These are phyloP conservation scores for Didymella keratinophila DNA, from an alignment of 2,329 filamentous ascomycete genomes.

Conservation along the genomic window DNA sequence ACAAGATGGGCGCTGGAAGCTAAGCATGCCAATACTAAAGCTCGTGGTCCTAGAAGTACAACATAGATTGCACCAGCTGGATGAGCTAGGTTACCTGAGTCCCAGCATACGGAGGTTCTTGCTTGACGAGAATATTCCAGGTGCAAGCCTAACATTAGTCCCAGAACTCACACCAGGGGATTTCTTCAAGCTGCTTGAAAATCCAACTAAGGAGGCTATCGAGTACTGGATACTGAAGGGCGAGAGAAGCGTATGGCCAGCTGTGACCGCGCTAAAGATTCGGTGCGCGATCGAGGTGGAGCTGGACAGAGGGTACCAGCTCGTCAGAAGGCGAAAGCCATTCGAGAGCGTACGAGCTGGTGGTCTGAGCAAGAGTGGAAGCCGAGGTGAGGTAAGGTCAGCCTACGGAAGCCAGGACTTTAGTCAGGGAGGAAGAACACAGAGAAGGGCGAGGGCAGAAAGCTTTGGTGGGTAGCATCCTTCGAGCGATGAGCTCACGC, in stretches of 20 bases:
- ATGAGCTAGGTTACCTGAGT: constrained; percentile 77
- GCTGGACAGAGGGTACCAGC: constrained; percentile 83
- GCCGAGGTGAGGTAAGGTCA: constrained; percentile 29
- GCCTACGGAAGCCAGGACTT: constrained; percentile 24
- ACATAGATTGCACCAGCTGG: constrained; percentile 81
- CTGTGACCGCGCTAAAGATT: constrained; percentile 80
- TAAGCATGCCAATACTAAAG: constrained; percentile 65
- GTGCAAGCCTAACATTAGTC: constrained; percentile 79
- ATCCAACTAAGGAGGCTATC: constrained; percentile 76
- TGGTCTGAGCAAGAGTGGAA: constrained; percentile 35
- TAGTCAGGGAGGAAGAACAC: constrained; percentile 8
- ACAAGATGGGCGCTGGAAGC: constrained; percentile 64
- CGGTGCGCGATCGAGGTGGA: constrained; percentile 87
- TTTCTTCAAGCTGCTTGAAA: constrained; percentile 81
- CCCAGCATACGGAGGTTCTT: constrained; percentile 75
- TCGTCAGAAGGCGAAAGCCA: constrained; percentile 67
- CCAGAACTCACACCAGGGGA: constrained; percentile 78
- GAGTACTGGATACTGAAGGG: constrained; percentile 87
- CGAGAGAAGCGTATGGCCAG: constrained; percentile 90
- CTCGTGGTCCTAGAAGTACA: constrained; percentile 79
- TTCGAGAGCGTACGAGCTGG: constrained; percentile 42
- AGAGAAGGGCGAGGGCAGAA: constrained; percentile 36
- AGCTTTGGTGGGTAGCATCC: constrained; percentile 35
- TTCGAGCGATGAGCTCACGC: neutral
- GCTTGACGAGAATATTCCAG: constrained; percentile 82